Conservation (phyloP, 2,329 filamentous ascomycete genomes). For the Fusarium sp. region DNA sequence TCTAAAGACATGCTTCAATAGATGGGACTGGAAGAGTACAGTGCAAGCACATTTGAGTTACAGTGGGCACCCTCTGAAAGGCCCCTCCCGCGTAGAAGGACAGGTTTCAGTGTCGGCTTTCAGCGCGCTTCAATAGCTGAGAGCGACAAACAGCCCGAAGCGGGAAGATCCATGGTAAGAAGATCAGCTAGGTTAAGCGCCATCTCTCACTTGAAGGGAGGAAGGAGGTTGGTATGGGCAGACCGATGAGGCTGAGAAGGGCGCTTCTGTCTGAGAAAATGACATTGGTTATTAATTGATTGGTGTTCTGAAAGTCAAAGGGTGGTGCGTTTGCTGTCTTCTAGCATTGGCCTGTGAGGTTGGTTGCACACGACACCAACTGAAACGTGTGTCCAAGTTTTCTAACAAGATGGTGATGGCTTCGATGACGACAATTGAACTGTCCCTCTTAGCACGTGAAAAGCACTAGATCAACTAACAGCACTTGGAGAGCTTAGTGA, state of each 20-base stretch:
- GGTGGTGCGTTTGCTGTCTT: not conserved
- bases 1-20: not conserved
- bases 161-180: not conserved
- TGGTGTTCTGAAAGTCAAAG: not conserved
- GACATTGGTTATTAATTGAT: not conserved
- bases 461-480: not conserved
- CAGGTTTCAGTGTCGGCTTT: slow-evolving; percentile 26
- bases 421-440: slow-evolving; percentile 41
- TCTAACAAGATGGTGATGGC: slow-evolving; percentile 30
- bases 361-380: slow-evolving; percentile 14
- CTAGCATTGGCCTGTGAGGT: not conserved
- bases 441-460: slow-evolving; percentile 18
- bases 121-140: slow-evolving; percentile 18
- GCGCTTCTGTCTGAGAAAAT: slow-evolving; percentile 15
- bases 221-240: slow-evolving; percentile 17
- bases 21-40: not conserved
- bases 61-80: not conserved
- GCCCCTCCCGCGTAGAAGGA: not conserved
- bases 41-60: not conserved
- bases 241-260: slow-evolving; percentile 17
- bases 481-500: too few relatives aligned
- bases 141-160: slow-evolving; percentile 7
- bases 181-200: slow-evolving; percentile 13
- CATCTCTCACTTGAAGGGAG: slow-evolving; percentile 16
- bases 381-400: slow-evolving; percentile 9